Evolutionary conservation across 2,329 filamentous ascomycete species (phyloP).

Genomic region (Fusarium torreyae): DNA sequence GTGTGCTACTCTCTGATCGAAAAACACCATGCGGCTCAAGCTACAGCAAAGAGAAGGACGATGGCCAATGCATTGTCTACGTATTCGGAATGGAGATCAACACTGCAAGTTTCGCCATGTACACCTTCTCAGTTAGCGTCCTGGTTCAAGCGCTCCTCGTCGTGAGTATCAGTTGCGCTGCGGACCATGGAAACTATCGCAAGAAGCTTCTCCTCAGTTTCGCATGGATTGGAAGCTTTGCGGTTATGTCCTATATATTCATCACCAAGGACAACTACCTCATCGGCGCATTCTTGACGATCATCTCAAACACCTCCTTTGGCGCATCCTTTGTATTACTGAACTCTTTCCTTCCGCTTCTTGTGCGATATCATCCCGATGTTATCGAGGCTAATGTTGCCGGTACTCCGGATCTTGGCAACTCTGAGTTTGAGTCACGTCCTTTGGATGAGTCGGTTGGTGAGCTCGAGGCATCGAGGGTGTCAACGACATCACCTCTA

Average conservation of each 20-base stretch:
- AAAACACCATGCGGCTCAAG: slow-evolving; percentile 80
- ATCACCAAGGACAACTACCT: slow-evolving; percentile 83
- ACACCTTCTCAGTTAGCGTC: slow-evolving; percentile 95
- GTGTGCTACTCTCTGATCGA: slow-evolving; percentile 85
- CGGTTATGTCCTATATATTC: slow-evolving; percentile 91
- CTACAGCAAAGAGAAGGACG: slow-evolving; percentile 66
- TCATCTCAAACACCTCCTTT: slow-evolving; percentile 93
- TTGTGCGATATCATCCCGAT: slow-evolving; percentile 87
- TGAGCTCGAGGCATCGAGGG: slow-evolving; percentile 51
- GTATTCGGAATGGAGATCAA: slow-evolving; percentile 90
- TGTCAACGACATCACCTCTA: slow-evolving; percentile 64
- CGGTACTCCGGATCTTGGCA: slow-evolving; percentile 52
- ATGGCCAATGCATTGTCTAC: slow-evolving; percentile 84
- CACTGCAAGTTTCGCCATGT: slow-evolving; percentile 97
- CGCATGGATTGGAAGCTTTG: slow-evolving; percentile 83
- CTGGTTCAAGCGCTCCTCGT: slow-evolving; percentile 90
- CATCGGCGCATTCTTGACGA: slow-evolving; percentile 85
- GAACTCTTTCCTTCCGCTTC: slow-evolving; percentile 93
- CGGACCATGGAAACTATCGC: slow-evolving; percentile 92
- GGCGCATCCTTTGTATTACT: slow-evolving; percentile 95
- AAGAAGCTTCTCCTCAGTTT: slow-evolving; percentile 91
- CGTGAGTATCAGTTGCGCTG: slow-evolving; percentile 95
- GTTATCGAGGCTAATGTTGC: slow-evolving; percentile 52
- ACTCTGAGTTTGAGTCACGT: slow-evolving; percentile 54
- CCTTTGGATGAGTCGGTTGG: slow-evolving; percentile 54